Evolutionary conservation across 306 rosid genomes (phyloP).

Genomic region (Pyrus betulifolia): DNA sequence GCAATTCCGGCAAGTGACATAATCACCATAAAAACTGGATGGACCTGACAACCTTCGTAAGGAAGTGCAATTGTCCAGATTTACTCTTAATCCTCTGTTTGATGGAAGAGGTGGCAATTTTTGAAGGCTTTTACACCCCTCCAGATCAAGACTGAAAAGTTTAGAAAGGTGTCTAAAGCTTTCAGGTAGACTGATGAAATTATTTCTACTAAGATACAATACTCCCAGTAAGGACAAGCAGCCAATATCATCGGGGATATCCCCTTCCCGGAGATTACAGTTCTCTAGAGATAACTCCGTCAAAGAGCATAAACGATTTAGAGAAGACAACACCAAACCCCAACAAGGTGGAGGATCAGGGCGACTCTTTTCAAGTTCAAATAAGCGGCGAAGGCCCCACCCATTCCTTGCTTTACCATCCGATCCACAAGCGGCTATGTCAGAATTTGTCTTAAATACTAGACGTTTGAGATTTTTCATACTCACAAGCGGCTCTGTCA

Average conservation of each 20-base stretch:
- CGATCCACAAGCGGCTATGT: too few species aligned
- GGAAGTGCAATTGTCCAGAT: not conserved
- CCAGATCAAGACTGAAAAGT: too few species aligned
- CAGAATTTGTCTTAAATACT: too few species aligned
- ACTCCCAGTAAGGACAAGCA: not conserved
- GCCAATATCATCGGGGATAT: not conserved
- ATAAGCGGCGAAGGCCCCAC: too few species aligned
- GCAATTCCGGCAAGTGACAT: not conserved
- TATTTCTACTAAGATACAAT: not conserved
- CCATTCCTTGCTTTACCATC: not conserved
- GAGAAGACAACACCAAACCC: not conserved
- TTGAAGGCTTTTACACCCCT: too few species aligned
- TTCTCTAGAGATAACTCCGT: not conserved
- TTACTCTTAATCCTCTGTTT: not conserved
- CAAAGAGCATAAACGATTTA: not conserved
- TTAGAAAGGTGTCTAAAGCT: too few species aligned
- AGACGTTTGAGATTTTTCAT: not conserved
- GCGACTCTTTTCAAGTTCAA: too few species aligned
- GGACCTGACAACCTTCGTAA: not conserved
- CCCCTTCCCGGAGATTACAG: conserved; percentile 2
- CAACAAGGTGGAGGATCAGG: not conserved
- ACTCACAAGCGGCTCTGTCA: not conserved
- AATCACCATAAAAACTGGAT: not conserved
- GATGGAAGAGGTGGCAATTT: too few species aligned
- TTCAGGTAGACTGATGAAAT: too few species aligned